A percentile compares a stretch with the other conserved stretches of the same genome.
These are phyloP conservation scores for Blastomyces emzantsi DNA, from an alignment of 2,329 filamentous ascomycete genomes.

Conservation along the genomic window DNA sequence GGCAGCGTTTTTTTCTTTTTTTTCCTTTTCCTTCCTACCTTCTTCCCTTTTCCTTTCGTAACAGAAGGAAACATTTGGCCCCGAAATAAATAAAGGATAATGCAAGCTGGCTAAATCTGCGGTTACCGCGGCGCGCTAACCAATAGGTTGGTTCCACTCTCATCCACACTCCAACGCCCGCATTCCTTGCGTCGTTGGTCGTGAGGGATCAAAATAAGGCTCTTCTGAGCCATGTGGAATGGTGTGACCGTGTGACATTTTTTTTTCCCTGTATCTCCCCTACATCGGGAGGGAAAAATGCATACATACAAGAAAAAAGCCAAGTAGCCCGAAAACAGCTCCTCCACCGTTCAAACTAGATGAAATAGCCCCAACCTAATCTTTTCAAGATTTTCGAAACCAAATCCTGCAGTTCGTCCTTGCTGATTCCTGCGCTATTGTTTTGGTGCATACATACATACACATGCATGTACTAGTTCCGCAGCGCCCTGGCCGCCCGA, in stretches of 20 bases:
- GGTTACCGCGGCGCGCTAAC: slow-evolving; percentile 7
- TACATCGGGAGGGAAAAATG: too few relatives aligned
- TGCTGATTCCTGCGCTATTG: background rate
- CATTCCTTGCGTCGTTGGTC: too few relatives aligned
- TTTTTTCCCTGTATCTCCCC: too few relatives aligned
- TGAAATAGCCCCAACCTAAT: too few relatives aligned
- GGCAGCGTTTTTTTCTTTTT: background rate
- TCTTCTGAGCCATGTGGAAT: too few relatives aligned
- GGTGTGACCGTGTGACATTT: too few relatives aligned
- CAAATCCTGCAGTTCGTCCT: background rate
- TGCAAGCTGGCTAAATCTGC: background rate
- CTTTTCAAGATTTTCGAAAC: too few relatives aligned
- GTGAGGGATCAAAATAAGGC: too few relatives aligned
- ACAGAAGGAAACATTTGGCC: background rate
- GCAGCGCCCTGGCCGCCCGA: background rate
- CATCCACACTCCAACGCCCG: background rate
- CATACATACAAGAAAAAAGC: too few relatives aligned
- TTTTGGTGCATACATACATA: background rate
- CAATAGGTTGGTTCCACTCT: background rate
- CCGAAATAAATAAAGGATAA: background rate
- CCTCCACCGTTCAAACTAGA: too few relatives aligned
- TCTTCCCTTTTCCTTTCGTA: background rate
- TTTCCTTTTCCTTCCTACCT: background rate
- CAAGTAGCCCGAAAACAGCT: too few relatives aligned
- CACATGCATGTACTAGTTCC: too few relatives aligned